Base-by-base conservation (phyloP, 139 green algal genomes). In the Ulvella scutata region DNA sequence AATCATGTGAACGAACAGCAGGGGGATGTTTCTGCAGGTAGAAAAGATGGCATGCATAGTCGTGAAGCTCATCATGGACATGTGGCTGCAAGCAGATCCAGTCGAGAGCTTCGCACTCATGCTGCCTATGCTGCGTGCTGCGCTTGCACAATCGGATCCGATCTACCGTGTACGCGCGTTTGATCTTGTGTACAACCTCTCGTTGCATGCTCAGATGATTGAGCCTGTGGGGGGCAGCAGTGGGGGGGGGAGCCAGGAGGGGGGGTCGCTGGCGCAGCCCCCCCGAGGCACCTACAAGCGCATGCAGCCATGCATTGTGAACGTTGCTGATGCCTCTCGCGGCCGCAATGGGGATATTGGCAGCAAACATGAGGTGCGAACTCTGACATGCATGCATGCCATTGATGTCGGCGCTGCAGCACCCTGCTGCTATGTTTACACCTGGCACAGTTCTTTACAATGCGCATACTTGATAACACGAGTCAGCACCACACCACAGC, bases 31-130 rank as follows among this genome's bases (percentile, higher is more conserved):
- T n/a, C n/a, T 67, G 51, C 51, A 67, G 51, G 51, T 67, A 6
- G 51, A 29, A 6, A 10, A 23, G 51, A 67, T 67, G 51, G 51
- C 51, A 26, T 36, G 51, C 51, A 67, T 67, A n/a, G n/a, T 67
- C 13, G 51, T 67, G n/a, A 67, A 67, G 51, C n/a, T 67, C n/a
- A 23, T 67, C 51, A 67, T 67, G 51, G 51, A 67, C 51, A 67
- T 67, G 51, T 67, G 51, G 51, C 51, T 67, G 33, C 51, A 67
- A 23, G 51, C 7, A 26, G 51, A 67, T 26, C 51, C 51, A 6
- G 20, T 6, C 51, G 51, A 67, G 51, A 67, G n/a, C n/a, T 26
- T 67, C 9, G 17, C 13, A 26, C 51, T 67, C 51, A 67, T 29
- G 51, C 51, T 26, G 13, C 51, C 51, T 9, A 67, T 67, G 51